Base-by-base conservation (phyloP, 2,329 filamentous ascomycete genomes). In the Blastomyces gilchristii region DNA sequence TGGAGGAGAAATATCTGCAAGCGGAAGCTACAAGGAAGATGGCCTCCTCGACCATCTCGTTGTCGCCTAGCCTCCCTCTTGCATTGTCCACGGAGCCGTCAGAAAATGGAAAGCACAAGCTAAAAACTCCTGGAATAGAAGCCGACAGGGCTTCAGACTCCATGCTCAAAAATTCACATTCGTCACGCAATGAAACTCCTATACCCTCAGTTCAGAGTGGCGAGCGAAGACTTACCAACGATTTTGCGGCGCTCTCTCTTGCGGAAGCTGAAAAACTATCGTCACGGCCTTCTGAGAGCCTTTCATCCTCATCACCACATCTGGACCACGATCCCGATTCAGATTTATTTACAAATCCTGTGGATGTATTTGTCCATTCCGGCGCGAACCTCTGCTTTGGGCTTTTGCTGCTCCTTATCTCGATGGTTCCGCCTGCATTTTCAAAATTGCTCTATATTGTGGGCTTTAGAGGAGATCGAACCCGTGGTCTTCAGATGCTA, bases 301-400 rank as follows among this genome's bases (percentile, higher is more conserved):
- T 57, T 47, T 39, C 60, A n/a, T 54, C 41, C 22, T n/a, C 50
- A 25, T 12, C 50, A 28, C 47, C 25, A 2, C 39, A 57, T 16
- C 52, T 54, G 28, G 43, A 47, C 31, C 52, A 82, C 64, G 82
- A 83, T 41, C 78, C 82, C 7, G 85, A 88, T 64, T 83, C 85
- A 0, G 81, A 85, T 5, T 77, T 86, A 1, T 88, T 93, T 68
- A 85, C 83, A 47, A 86, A 92, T 64, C 86, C 89, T 0, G 84
- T 93, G 22, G 93, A 97, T 73, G 77, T 88, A 28, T 99, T 97
- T 72, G 87, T 97, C 47, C 91, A 96, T 73, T 92, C 90, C 0
- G 93, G 91, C 11, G 85, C 87, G 5, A 94, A 89, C 71, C 87
- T 97, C 75, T 96, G 91, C 74, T 97, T 92, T 70, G 94, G 94